Percentiles rank a stretch among this genome's conserved stretches.
Conservation (phyloP, 2,329 filamentous ascomycete genomes). For the Laburnicola sp. region DNA sequence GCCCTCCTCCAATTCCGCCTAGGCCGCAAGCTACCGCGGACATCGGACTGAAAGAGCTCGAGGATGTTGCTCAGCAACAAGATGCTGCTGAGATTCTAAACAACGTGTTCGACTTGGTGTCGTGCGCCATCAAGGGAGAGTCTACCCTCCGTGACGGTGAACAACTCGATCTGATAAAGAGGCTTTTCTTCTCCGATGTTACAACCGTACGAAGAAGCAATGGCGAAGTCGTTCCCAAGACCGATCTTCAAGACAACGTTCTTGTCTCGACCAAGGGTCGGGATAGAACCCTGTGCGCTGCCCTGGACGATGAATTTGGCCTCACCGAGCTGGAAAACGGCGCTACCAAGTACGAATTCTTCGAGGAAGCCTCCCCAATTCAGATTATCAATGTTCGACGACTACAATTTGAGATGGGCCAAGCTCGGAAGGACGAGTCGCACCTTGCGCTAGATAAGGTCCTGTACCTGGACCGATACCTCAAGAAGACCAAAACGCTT, state of each 20-base stretch:
- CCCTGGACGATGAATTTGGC: slow-evolving; percentile 84
- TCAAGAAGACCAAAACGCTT: slow-evolving; percentile 41
- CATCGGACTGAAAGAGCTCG: slow-evolving; percentile 52
- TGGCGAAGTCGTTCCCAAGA: slow-evolving; percentile 50
- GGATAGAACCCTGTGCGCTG: slow-evolving; percentile 73
- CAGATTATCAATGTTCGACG: slow-evolving; percentile 89
- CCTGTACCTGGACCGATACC: slow-evolving; percentile 85
- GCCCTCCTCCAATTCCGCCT: slow-evolving; percentile 63
- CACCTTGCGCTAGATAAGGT: slow-evolving; percentile 78
- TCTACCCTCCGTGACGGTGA: slow-evolving; percentile 69
- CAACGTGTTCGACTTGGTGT: slow-evolving; percentile 86
- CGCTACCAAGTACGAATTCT: slow-evolving; percentile 37
- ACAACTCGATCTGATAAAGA: slow-evolving; percentile 77
- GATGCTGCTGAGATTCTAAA: slow-evolving; percentile 96
- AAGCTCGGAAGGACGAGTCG: slow-evolving; percentile 54
- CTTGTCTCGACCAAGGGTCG: slow-evolving; percentile 62
- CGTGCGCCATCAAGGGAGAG: slow-evolving; percentile 79
- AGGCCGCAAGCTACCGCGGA: slow-evolving; percentile 45
- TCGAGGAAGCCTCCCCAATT: slow-evolving; percentile 74
- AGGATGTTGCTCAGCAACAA: slow-evolving; percentile 72
- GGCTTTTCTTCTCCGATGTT: slow-evolving; percentile 48
- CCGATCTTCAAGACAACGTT: slow-evolving; percentile 65
- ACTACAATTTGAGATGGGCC: slow-evolving; percentile 67
- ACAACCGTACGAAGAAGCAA: slow-evolving; percentile 45
- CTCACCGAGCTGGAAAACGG: slow-evolving; percentile 65